These are phyloP conservation scores for Canna indica DNA, from an alignment of 176 grass and related monocot species.

Conservation along the genomic window DNA sequence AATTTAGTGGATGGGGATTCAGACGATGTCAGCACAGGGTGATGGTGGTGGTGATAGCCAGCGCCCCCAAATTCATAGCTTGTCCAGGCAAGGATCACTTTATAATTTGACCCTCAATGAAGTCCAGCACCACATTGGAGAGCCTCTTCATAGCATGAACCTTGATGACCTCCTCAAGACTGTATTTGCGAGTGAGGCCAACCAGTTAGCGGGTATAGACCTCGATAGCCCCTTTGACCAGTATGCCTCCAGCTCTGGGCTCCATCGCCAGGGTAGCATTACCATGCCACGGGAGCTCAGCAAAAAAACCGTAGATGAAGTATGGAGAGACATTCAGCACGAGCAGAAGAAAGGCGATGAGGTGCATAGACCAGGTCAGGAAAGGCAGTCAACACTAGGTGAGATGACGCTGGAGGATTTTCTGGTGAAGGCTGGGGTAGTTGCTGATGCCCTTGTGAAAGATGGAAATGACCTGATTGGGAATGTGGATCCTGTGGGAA, in stretches of 20 bases:
- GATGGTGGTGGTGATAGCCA: slow-evolving; percentile 14
- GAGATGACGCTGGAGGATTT: slow-evolving; percentile 92
- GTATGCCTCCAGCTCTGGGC: background rate
- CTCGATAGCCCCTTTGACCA: background rate
- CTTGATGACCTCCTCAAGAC: slow-evolving; percentile 56
- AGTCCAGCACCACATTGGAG: slow-evolving; percentile 60
- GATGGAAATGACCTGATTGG: background rate
- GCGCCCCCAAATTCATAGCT: slow-evolving; percentile 10
- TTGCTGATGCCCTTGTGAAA: slow-evolving; percentile 13
- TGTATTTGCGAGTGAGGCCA: slow-evolving; percentile 25
- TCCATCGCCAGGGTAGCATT: slow-evolving; percentile 14
- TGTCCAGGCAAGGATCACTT: slow-evolving; percentile 60
- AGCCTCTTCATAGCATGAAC: slow-evolving; percentile 68
- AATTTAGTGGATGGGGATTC: slow-evolving; percentile 37
- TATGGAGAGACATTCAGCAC: slow-evolving; percentile 73
- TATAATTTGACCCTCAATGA: slow-evolving; percentile 62
- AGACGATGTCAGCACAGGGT: slow-evolving; percentile 43
- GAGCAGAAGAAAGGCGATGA: slow-evolving; percentile 14
- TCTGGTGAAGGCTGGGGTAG: slow-evolving; percentile 36
- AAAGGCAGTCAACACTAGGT: slow-evolving; percentile 30
- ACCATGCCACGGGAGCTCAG: slow-evolving; percentile 9
- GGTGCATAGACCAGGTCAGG: background rate
- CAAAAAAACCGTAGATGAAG: slow-evolving; percentile 64
- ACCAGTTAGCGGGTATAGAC: background rate
- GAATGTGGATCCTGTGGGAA: background rate